Evolutionary conservation across 176 grass and related monocot species (phyloP).

Genomic region (Eleusine coracana): DNA sequence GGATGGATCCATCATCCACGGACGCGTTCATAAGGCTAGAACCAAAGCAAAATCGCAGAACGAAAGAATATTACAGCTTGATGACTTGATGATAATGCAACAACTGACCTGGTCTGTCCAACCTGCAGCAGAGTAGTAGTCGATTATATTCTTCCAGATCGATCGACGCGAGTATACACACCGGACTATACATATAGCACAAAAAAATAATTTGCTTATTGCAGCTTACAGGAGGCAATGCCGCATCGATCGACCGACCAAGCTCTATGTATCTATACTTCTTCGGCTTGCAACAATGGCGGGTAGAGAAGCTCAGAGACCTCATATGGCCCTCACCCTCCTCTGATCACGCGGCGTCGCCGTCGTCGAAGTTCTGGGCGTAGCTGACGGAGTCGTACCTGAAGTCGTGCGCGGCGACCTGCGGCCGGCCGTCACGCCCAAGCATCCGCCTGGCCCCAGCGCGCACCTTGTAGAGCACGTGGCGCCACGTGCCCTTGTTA

Average conservation of each 20-base stretch:
- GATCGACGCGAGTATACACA: conserved; percentile 9
- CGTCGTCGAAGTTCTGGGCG: conserved; percentile 81
- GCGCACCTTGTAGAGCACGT: conserved; percentile 74
- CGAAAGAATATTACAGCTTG: conserved; percentile 13
- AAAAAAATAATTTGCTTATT: conserved; percentile 39
- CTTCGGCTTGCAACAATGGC: neutral
- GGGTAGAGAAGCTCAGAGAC: neutral
- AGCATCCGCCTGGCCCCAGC: conserved; percentile 64
- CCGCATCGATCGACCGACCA: neutral
- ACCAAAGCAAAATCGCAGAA: neutral
- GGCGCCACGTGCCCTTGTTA: conserved; percentile 47
- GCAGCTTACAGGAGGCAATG: conserved; percentile 22
- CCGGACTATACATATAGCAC: conserved; percentile 17
- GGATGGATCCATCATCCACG: conserved; percentile 2
- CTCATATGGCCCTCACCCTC: neutral
- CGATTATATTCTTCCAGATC: conserved; percentile 3
- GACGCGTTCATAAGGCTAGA: neutral
- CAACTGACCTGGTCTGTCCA: neutral
- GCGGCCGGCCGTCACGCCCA: conserved; percentile 59
- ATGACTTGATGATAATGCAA: neutral
- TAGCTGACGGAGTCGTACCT: conserved; percentile 90
- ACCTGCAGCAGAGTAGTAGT: neutral
- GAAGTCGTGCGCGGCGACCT: conserved; percentile 58
- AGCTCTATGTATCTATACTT: neutral
- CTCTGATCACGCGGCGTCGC: conserved; percentile 5